Evolutionary conservation across 805 yeast species (phyloP).

Genomic region (Blastobotrys attinorum): DNA sequence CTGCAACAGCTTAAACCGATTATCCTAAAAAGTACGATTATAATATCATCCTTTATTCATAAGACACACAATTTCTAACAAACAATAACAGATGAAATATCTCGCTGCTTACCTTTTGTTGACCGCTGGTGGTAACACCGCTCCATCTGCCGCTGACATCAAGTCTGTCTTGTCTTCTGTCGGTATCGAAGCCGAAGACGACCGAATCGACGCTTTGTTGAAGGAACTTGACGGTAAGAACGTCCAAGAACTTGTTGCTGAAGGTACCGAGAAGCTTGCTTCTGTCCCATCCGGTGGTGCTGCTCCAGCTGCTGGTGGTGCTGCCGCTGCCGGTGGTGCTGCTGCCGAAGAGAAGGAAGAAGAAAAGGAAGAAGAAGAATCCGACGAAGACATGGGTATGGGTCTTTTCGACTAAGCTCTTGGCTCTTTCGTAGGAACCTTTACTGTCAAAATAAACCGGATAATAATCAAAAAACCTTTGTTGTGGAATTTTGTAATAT

Average conservation of each 20-base stretch:
- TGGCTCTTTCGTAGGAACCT: not conserved
- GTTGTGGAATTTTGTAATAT: not conserved
- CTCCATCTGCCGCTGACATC: slow-evolving; percentile 92
- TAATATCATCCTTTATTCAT: too few relatives aligned
- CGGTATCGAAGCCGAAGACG: slow-evolving; percentile 91
- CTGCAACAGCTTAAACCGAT: slow-evolving; percentile 56
- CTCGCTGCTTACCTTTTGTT: slow-evolving; percentile 99
- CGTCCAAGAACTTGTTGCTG: slow-evolving; percentile 81
- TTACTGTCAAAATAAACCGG: not conserved
- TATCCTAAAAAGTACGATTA: slow-evolving; percentile 19
- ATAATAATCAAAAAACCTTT: too few relatives aligned
- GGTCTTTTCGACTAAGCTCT: slow-evolving; percentile 93
- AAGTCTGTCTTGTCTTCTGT: slow-evolving; percentile 84
- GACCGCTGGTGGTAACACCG: slow-evolving; percentile 91
- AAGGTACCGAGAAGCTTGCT: slow-evolving; percentile 93
- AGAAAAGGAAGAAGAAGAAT: slow-evolving; percentile 57
- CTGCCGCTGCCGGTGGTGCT: slow-evolving; percentile 63
- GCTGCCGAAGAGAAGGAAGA: slow-evolving; percentile 68
- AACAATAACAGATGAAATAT: slow-evolving; percentile 82
- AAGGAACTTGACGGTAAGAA: slow-evolving; percentile 90
- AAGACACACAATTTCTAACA: not conserved
- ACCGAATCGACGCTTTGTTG: slow-evolving; percentile 73
- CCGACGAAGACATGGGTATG: slow-evolving; percentile 31
- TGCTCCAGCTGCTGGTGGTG: slow-evolving; percentile 70
- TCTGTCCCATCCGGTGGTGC: slow-evolving; percentile 98